Base-by-base conservation (phyloP, 2,329 filamentous ascomycete species). In the Alternaria rosae region DNA sequence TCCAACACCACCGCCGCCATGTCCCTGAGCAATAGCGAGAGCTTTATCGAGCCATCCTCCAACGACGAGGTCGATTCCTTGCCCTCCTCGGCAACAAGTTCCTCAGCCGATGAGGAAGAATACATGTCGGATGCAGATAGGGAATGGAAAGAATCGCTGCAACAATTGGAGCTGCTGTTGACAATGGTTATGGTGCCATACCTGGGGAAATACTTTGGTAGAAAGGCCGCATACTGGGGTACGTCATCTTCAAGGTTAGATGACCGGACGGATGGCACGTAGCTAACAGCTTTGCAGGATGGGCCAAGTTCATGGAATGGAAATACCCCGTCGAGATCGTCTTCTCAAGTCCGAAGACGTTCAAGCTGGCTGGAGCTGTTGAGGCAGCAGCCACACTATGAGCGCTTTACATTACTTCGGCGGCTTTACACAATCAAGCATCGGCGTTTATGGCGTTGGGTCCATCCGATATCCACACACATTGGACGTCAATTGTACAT, bases 151-250 rank as follows among this genome's bases (percentile, higher is more conserved):
- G 92, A 94, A 74, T 97, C 92, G 73, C 83, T 99, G 66, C 92
- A 97, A 80, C 95, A 99, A 82, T 82, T 99, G 62, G 93, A 99
- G 82, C 85, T 98, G 68, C 85, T 99, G 69, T 81, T 98, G 77
- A 97, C 92, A 20, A 97, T 99, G 93, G 91, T 98, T 51, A 81
- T 98, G 70, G 91, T 99, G 53, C 95, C 95, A 3, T 97, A 97
- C 79, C 84, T 93, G 70, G 95, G 95, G 61, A 99, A 98, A 82
- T 98, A 93, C 82, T 88, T 97, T 79, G 95, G 95, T 47, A 87
- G 95, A 78, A 96, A 93, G 80, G 96, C 94, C 83, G 94, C 94
- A 62, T 97, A 97, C 78, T 97, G 93, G 92, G 93, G 94, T 97
- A 85, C 78, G 91, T 85, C 23, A 61, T 65, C 9, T 55, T 55